These are phyloP conservation scores for Leccinum subrobustum DNA, from an alignment of 1,284 basidiomycete species.

Conservation along the genomic window DNA sequence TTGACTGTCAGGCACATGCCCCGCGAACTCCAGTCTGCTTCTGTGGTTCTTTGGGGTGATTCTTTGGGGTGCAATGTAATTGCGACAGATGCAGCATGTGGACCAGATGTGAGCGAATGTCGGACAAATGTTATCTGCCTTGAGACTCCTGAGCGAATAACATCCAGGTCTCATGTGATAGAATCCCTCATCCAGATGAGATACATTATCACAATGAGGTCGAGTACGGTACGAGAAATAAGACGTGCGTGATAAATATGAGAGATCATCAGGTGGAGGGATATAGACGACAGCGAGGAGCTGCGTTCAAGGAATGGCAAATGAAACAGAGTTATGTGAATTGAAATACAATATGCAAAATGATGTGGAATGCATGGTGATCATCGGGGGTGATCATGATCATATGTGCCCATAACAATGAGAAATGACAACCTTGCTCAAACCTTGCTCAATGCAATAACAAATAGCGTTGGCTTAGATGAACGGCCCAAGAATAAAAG, in stretches of 20 bases:
- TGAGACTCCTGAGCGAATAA: background rate
- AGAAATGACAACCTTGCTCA: background rate
- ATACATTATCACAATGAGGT: background rate
- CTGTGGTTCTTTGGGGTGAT: background rate
- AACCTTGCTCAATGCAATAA: background rate
- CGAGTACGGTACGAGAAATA: background rate
- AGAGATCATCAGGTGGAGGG: background rate
- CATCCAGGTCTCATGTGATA: background rate
- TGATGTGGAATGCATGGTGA: background rate
- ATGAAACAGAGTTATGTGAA: background rate
- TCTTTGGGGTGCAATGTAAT: background rate
- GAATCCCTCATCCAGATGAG: background rate
- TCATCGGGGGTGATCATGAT: background rate
- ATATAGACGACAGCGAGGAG: constrained; percentile 1
- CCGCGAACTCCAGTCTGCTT: background rate
- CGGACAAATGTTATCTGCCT: background rate
- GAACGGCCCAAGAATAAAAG: constrained; percentile 2
- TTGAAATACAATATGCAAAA: background rate
- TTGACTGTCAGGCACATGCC: background rate
- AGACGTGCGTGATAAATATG: background rate
- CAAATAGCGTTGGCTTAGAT: constrained; percentile 1
- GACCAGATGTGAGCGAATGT: background rate
- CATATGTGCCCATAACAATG: background rate
- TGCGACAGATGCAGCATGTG: background rate
- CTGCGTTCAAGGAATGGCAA: background rate